Percentiles rank a stretch among this genome's conserved stretches.
These are phyloP conservation scores for Austropuccinia psidii DNA, from an alignment of 1,284 basidiomycete species.

Conservation along the genomic window DNA sequence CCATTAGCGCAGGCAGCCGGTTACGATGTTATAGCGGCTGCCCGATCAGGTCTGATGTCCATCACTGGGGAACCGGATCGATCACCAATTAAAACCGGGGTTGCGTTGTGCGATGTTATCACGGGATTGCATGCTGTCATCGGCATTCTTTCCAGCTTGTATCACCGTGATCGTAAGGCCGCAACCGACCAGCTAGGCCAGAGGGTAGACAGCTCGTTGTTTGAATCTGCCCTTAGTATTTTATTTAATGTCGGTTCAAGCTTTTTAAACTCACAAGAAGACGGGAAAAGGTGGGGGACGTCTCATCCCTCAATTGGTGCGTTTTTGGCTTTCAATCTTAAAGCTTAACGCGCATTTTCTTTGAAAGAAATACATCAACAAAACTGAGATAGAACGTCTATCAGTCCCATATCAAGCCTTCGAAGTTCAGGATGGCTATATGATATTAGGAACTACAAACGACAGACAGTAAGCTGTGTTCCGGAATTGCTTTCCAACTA, in stretches of 20 bases:
- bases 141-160: conserved; percentile 70
- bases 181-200: background rate
- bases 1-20: conserved; percentile 70
- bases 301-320: conserved; percentile 57
- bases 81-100: conserved; percentile 66
- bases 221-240: conserved; percentile 64
- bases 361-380: background rate
- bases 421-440: conserved; percentile 73
- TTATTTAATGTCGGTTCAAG: conserved; percentile 89
- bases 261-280: conserved; percentile 77
- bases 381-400: background rate
- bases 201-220: conserved; percentile 32
- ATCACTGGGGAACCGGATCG: conserved; percentile 85
- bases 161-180: background rate
- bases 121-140: conserved; percentile 72
- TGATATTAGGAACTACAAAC: conserved; percentile 92
- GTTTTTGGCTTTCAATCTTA: conserved; percentile 39
- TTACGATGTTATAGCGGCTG: conserved; percentile 85
- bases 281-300: conserved; percentile 81
- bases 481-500: conserved; percentile 38
- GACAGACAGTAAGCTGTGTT: conserved; percentile 62
- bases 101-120: conserved; percentile 81
- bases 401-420: conserved; percentile 90
- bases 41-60: conserved; percentile 87
- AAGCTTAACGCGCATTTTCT: background rate